Evolutionary conservation across 106 monocot species (phyloP).

Genomic region (Phalaenopsis equestris): DNA sequence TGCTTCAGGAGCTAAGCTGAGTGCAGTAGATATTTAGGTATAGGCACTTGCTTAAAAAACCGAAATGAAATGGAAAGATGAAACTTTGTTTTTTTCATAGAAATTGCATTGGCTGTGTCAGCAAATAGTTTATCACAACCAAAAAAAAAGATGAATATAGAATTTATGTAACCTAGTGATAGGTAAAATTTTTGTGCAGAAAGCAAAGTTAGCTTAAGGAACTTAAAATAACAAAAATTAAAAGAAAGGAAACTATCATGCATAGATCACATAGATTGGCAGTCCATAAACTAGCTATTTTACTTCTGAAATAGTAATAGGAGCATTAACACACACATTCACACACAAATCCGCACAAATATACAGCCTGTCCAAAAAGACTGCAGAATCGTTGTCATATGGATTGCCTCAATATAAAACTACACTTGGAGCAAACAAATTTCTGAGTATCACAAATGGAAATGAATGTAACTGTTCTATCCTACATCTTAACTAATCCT

Average conservation of each 20-base stretch:
- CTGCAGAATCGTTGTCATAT: neutral
- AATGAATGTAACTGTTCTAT: neutral
- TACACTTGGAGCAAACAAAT: neutral
- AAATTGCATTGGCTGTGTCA: neutral
- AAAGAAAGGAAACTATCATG: neutral
- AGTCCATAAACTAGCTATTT: neutral
- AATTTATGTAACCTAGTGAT: neutral
- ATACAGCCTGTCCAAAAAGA: neutral
- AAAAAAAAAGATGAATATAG: neutral
- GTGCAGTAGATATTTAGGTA: neutral
- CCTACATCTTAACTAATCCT: conserved; percentile 2
- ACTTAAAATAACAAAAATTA: neutral
- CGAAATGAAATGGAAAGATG: neutral
- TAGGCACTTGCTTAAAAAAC: neutral
- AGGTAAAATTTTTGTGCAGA: neutral
- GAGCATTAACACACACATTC: neutral
- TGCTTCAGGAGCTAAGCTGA: neutral
- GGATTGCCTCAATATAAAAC: neutral
- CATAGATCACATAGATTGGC: neutral
- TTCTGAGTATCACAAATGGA: neutral
- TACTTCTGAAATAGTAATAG: neutral
- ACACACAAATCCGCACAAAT: neutral
- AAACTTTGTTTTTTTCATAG: neutral
- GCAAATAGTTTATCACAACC: neutral
- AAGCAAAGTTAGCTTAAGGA: neutral